phyloP scores from a whole-genome alignment of 345 rosid genomes.

The Melaleuca alternifolia region DNA sequence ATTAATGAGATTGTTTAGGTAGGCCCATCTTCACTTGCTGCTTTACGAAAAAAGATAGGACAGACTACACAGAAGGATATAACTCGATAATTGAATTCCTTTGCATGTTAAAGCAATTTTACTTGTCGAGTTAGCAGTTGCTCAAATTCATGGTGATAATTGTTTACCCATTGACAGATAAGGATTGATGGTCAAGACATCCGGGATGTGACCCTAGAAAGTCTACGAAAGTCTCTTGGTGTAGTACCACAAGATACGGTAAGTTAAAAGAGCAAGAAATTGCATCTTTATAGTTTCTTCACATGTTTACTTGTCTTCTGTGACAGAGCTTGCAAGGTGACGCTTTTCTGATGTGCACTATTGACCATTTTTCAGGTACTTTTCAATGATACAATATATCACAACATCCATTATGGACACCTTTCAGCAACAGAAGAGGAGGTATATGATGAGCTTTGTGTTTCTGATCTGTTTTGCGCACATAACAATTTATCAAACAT shows the following conservation, averaged over 20 bases:
- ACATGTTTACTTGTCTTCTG: not conserved
- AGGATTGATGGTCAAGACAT: constrained; percentile 84
- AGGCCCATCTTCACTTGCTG: not conserved
- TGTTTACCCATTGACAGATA: constrained; percentile 29
- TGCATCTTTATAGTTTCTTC: not conserved
- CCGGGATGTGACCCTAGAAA: constrained; percentile 59
- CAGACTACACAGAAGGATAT: not conserved
- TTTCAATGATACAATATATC: constrained; percentile 90
- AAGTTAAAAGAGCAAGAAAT: constrained; percentile 14
- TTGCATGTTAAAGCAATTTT: not conserved
- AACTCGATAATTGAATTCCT: not conserved
- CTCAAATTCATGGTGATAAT: not conserved
- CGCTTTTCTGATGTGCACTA: not conserved
- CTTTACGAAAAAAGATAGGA: not conserved
- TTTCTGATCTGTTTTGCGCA: not conserved
- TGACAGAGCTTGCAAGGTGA: not conserved
- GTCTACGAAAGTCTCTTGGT: constrained; percentile 68
- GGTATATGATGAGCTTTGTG: constrained; percentile 24
- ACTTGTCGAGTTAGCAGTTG: not conserved
- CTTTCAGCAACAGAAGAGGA: constrained; percentile 92
- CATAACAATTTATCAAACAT: not conserved
- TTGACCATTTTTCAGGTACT: constrained; percentile 53
- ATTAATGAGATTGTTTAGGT: not conserved
- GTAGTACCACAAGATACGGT: constrained; percentile 99
- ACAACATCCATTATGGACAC: constrained; percentile 86